These are phyloP conservation scores for Trichosanthes cucumerina DNA, from an alignment of 306 rosid species.

Conservation along the genomic window DNA sequence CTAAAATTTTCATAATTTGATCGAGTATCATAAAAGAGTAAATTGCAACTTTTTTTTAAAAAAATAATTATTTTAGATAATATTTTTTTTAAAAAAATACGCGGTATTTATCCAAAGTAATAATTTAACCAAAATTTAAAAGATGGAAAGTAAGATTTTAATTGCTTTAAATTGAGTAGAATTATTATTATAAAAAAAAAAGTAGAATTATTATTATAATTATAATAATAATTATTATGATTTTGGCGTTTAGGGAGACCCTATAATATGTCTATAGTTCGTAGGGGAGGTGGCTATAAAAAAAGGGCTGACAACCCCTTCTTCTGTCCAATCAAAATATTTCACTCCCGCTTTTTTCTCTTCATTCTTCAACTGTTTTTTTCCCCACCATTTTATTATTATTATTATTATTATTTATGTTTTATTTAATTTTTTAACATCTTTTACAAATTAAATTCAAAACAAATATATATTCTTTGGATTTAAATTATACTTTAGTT, in stretches of 20 bases:
- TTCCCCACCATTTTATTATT: neutral
- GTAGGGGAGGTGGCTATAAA: constrained; percentile 2
- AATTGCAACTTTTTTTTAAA: too few relatives aligned
- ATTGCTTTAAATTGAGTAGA: neutral
- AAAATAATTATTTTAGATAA: too few relatives aligned
- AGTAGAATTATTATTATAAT: neutral
- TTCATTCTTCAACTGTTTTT: neutral
- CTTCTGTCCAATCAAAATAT: neutral
- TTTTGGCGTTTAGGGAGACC: neutral
- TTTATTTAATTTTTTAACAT: too few relatives aligned
- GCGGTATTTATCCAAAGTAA: too few relatives aligned
- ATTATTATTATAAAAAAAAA: neutral
- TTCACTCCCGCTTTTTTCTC: neutral
- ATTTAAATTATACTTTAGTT: too few relatives aligned
- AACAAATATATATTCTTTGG: too few relatives aligned
- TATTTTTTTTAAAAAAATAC: too few relatives aligned
- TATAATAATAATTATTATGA: neutral
- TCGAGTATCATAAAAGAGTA: too few relatives aligned
- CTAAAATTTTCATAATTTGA: too few relatives aligned
- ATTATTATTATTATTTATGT: too few relatives aligned
- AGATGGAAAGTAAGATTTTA: neutral
- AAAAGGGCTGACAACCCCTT: neutral
- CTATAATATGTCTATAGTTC: neutral
- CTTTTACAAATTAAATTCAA: too few relatives aligned
- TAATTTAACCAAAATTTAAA: too few relatives aligned